Evolutionary conservation across 2,329 filamentous ascomycete species (phyloP), one percentile per base, ranked within the genome.

Genomic region (Thielaviopsis populi): DNA sequence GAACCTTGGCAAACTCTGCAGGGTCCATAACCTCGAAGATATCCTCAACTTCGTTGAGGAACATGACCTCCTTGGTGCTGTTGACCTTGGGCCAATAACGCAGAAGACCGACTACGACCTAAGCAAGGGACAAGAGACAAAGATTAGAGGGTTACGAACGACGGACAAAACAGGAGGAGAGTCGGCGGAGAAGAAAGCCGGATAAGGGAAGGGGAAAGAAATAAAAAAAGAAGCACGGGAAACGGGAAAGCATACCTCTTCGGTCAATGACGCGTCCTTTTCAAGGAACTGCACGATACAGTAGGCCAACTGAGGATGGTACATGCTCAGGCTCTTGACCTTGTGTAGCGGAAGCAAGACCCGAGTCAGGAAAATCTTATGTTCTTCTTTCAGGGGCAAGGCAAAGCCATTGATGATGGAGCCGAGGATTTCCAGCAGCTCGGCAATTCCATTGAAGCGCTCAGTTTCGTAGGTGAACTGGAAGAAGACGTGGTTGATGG

Each of bases 21-120:
- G 94, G 94, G 72, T 99, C 94, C 94, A 99, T 99, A 59, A 99
- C 94, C 75, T 99, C 94, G 72, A 99, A 99, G 68, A 99, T 99
- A 72, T 99, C 94, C 74, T 99, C 94, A 41, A 99, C 92, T 75
- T 99, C 94, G 71, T 99, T 99, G 70, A 99, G 79, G 77, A 95
- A 99, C 94, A 99, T 99, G 72, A 99, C 94, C 75, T 99, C 94
- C 76, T 99, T 99, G 62, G 94, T 99, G 76, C 94, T 97, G 77
- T 99, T 99, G 70, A 95, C 90, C 79, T 99, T 99, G 59, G 94
- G 94, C 94, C 94, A 99, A 75, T 96, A 99, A 69, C 94, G 87
- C 67, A 99, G 80, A 64, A 99, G 80, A 56, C 94, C 94, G 68
- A 97, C 84, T 59, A 99, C 94, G 67, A 97, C 91, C 88, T 91